Percentiles rank a stretch among this genome's conserved stretches.
These are phyloP conservation scores for Sporothrix brunneoviolacea DNA, from an alignment of 2,329 filamentous ascomycete species.

Conservation along the genomic window DNA sequence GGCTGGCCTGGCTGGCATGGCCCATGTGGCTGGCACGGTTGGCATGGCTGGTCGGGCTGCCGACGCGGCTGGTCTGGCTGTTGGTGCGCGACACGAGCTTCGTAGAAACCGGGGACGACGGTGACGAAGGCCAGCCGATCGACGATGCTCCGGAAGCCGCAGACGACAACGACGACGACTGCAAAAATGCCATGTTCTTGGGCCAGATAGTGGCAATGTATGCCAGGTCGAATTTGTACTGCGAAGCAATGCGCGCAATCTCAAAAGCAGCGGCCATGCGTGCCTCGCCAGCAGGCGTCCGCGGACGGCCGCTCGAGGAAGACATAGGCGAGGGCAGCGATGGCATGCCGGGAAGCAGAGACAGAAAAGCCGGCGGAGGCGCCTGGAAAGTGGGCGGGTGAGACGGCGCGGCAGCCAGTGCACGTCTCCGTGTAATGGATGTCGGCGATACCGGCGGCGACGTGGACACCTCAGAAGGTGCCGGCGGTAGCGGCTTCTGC, in stretches of 20 bases:
- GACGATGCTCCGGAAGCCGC: neutral
- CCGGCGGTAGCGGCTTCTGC: constrained; percentile 8
- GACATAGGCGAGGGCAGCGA: constrained; percentile 1
- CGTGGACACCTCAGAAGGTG: neutral
- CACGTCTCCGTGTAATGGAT: neutral
- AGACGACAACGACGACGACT: neutral
- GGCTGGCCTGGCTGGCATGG: constrained; percentile 1
- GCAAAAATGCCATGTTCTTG: constrained; percentile 21
- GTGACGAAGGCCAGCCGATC: constrained; percentile 11
- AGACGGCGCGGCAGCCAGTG: constrained; percentile 19
- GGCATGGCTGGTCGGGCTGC: neutral
- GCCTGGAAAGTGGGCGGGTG: constrained; percentile 23
- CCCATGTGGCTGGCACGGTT: neutral
- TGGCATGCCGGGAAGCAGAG: constrained; percentile 14
- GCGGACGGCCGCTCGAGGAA: neutral
- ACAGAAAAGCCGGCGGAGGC: constrained; percentile 20
- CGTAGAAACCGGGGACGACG: neutral
- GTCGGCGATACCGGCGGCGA: constrained; percentile 3
- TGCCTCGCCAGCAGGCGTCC: constrained; percentile 36
- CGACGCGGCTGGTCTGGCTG: constrained; percentile 8
- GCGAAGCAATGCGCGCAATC: constrained; percentile 47
- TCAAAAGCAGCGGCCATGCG: constrained; percentile 46
- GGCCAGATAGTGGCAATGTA: constrained; percentile 56
- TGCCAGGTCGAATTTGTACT: constrained; percentile 51
- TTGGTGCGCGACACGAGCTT: neutral